A percentile compares a stretch with the other conserved stretches of the same genome.
Conservation (phyloP, 2,329 filamentous ascomycete species). For the Ceratocystis diversiconidia region DNA sequence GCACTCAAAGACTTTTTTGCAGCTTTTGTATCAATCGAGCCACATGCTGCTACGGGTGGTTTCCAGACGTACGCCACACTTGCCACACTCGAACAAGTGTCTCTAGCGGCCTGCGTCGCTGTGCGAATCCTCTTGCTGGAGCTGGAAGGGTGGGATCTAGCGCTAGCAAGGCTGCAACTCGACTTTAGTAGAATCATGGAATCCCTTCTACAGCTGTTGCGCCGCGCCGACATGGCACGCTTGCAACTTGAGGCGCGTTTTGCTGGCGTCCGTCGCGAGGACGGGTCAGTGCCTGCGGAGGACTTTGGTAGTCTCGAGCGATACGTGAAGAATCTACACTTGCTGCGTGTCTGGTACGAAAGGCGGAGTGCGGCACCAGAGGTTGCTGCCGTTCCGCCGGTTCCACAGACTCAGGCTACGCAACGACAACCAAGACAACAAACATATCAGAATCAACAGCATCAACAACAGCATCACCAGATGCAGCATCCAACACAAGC, state of each 20-base stretch:
- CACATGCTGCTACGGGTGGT: conserved; percentile 18
- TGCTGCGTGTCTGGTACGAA: conserved; percentile 17
- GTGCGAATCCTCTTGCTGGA: conserved; percentile 19
- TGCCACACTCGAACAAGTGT: conserved; percentile 16
- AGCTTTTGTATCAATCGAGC: conserved; percentile 23
- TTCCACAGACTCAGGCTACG: neutral
- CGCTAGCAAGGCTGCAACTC: conserved; percentile 15
- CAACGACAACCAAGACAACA: neutral
- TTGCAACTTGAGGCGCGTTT: conserved; percentile 16
- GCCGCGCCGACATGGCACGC: conserved; percentile 14
- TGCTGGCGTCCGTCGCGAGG: conserved; percentile 13
- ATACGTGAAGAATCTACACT: conserved; percentile 16
- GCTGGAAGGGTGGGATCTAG: conserved; percentile 19
- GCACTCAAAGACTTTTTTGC: conserved; percentile 26
- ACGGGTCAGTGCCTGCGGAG: conserved; percentile 11
- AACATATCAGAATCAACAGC: neutral
- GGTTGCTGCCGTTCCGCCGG: conserved; percentile 6
- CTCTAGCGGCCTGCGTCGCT: conserved; percentile 15
- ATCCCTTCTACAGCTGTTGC: conserved; percentile 15
- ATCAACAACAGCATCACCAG: neutral
- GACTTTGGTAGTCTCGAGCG: conserved; percentile 17
- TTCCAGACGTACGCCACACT: conserved; percentile 18
- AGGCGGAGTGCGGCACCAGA: conserved; percentile 15
- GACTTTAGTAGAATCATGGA: conserved; percentile 18
- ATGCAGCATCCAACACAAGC: neutral